Evolutionary conservation across 331 rosid species (phyloP), one percentile per base, ranked within the genome.

Genomic region (Phaseolus coccineus): DNA sequence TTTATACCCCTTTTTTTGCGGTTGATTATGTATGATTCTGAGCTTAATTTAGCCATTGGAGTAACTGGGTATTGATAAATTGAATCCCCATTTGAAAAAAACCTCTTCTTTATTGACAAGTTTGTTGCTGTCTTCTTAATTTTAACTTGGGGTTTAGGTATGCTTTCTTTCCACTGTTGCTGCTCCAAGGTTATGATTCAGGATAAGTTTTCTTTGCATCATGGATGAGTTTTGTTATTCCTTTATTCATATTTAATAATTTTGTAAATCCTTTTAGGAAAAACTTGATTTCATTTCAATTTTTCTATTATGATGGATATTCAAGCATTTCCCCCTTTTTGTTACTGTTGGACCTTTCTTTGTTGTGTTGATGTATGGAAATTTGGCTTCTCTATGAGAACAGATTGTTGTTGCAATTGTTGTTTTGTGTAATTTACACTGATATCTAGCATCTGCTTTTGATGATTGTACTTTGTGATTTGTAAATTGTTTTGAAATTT

Each of bases 21-120:
- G 40, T 76, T 46, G 25, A 27, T 55, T 47, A 6, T 74, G 53
- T 76, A 5, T 80, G 62, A 66, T 35, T 71, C 71, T 62, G 19
- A 14, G 47, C 24, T 50, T 67, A 68, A 77, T 77, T 25, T 77
- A 52, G 35, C 75, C 19, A 0, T 42, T 77, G 16, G 47, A 65
- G 58, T 39, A 48, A 74, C 62, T 71, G 69, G 59, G 71, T 76
- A 35, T 66, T 51, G 63, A 31, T 83, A 72, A 42, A 59, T 76
- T 52, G 73, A 59, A 75, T 65, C 70, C 80, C 77, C 85, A 76
- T 63, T 71, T 80, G 35, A 19, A 67, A 72, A 30, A 72, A 75
- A 79, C 1, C 22, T 7, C 77, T 66, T 8, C 76, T 80, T 56
- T 83, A 22, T 22, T 84, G 44, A 65, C 25, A 28, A 63, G 3